These are phyloP conservation scores for Mortierella sp. DNA, from an alignment of 371 early-diverging fungal species.

Conservation along the genomic window DNA sequence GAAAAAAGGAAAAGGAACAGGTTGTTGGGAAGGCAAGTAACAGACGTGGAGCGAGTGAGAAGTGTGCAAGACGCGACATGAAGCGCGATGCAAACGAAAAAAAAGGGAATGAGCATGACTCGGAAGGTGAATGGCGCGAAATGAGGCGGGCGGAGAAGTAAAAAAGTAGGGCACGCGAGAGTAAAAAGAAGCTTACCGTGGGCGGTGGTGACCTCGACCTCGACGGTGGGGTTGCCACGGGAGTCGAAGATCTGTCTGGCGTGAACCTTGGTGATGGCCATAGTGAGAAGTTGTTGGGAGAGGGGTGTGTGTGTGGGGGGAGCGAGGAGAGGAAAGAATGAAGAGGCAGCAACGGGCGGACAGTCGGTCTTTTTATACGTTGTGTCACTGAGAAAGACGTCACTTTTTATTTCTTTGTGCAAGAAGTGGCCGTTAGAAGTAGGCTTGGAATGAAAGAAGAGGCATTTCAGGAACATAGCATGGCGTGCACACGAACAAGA, in stretches of 20 bases:
- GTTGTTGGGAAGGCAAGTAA: not conserved
- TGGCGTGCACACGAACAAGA: not conserved
- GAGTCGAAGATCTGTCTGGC: slow-evolving; percentile 99
- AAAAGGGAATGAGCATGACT: too few species aligned
- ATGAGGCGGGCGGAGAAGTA: too few species aligned
- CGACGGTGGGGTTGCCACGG: slow-evolving; percentile 99
- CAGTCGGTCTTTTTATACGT: not conserved
- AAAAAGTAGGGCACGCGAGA: not conserved
- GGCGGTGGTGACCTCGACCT: slow-evolving; percentile 96
- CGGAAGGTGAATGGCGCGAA: too few species aligned
- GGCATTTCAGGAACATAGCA: not conserved
- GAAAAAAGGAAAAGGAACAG: not conserved
- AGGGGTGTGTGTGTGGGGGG: not conserved
- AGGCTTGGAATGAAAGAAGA: not conserved
- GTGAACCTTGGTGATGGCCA: slow-evolving; percentile 83
- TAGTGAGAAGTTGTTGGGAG: slow-evolving; percentile 26
- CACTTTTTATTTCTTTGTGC: not conserved
- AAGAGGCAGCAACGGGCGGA: not conserved
- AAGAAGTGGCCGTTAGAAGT: not conserved
- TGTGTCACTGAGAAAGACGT: not conserved
- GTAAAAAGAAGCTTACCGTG: slow-evolving; percentile 65
- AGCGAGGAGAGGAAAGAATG: slow-evolving; percentile 9
- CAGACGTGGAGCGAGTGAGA: not conserved
- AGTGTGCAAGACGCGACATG: not conserved
- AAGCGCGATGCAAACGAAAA: too few species aligned